Conservation (phyloP, 352 stramenopile genomes). For the Phytophthora agathidicida region DNA sequence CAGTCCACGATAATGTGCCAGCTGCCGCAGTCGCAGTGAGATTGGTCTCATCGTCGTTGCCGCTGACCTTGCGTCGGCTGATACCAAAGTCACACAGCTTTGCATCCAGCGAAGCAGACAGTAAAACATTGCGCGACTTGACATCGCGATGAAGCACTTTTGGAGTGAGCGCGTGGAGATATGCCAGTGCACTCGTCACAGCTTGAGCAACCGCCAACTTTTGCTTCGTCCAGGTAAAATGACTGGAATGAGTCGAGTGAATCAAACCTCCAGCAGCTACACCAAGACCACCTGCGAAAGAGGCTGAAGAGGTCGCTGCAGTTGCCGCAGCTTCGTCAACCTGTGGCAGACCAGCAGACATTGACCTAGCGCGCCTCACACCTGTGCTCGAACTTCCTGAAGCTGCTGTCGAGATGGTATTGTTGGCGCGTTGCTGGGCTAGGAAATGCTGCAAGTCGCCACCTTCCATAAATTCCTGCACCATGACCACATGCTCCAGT, state of each 20-base stretch:
- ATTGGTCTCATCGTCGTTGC: constrained; percentile 41
- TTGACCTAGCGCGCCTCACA: constrained; percentile 18
- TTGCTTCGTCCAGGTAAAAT: constrained; percentile 61
- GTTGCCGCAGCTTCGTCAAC: constrained; percentile 23
- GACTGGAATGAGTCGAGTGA: constrained; percentile 20
- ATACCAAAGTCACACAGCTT: constrained; percentile 68
- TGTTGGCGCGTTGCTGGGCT: constrained; percentile 26
- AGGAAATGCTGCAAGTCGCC: constrained; percentile 75
- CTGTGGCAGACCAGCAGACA: constrained; percentile 15
- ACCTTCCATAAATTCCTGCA: constrained; percentile 75
- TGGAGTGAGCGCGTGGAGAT: constrained; percentile 78
- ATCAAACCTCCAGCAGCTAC: constrained; percentile 16
- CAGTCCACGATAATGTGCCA: constrained; percentile 70
- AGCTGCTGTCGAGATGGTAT: constrained; percentile 2
- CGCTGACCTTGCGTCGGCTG: constrained; percentile 57
- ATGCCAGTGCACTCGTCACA: constrained; percentile 70
- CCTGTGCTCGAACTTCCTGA: constrained; percentile 17
- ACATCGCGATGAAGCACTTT: constrained; percentile 88
- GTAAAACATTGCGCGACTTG: constrained; percentile 90
- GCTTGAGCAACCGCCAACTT: constrained; percentile 62
- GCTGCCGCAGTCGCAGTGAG: constrained; percentile 56
- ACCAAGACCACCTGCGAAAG: constrained; percentile 13
- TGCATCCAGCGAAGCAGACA: constrained; percentile 55
- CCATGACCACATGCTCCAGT: constrained; percentile 73
- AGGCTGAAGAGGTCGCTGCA: constrained; percentile 22